These are phyloP conservation scores for Flaveria bidentis DNA, from an alignment of 129 eudicot species.

Conservation along the genomic window DNA sequence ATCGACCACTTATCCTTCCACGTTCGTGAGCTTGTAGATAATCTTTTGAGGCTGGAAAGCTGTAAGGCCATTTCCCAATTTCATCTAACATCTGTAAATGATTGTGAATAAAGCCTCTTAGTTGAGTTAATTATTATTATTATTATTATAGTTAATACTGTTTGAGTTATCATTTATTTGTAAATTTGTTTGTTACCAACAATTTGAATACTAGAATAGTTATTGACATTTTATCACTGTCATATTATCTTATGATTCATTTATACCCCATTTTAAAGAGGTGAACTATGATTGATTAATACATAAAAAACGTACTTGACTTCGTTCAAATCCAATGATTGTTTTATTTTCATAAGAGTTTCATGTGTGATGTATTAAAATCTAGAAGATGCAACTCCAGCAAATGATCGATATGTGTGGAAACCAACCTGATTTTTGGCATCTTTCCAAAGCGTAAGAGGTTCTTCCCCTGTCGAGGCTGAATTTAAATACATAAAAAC, in stretches of 20 bases:
- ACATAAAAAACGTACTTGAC: no score
- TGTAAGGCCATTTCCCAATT: conserved; percentile 54
- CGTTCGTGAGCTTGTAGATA: conserved; percentile 37
- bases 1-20: conserved; percentile 47
- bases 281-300: no score
- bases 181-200: no score
- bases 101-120: background rate
- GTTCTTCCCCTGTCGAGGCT: conserved; percentile 37
- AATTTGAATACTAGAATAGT: no score
- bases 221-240: no score
- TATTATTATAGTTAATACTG: no score
- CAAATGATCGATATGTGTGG: background rate
- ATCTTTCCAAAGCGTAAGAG: conserved; percentile 66
- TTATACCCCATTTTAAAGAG: no score
- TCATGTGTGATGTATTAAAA: background rate
- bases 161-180: no score
- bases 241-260: no score
- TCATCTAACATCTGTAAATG: conserved; percentile 45
- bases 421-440: conserved; percentile 51
- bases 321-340: no score
- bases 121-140: background rate
- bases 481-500: conserved; percentile 70
- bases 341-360: background rate
- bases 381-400: background rate
- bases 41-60: conserved; percentile 53